A percentile compares a stretch with the other conserved stretches of the same genome.
Evolutionary conservation across 768 basidiomycete species (phyloP).

Genomic region (Calocybe gangraenosa): DNA sequence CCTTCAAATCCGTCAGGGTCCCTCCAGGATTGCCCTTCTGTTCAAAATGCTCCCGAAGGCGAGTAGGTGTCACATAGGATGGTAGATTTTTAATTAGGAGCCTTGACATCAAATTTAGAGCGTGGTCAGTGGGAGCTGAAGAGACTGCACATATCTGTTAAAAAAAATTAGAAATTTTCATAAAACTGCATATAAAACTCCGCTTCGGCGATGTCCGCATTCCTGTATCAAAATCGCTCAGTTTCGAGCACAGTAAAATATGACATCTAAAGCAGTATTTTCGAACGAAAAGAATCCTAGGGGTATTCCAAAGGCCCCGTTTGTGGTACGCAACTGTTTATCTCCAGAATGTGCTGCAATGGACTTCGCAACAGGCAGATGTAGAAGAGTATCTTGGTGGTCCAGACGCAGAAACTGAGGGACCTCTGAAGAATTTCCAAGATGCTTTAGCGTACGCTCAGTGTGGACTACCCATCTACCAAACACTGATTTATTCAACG

Average conservation of each 20-base stretch:
- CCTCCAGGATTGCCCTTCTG: conserved; percentile 56
- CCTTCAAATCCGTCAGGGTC: conserved; percentile 77
- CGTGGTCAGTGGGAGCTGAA: neutral
- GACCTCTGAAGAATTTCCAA: conserved; percentile 75
- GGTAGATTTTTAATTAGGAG: conserved; percentile 84
- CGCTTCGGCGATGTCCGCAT: conserved; percentile 22
- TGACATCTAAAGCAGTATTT: conserved; percentile 17
- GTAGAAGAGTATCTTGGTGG: conserved; percentile 85
- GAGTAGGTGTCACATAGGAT: conserved; percentile 56
- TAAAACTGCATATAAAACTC: conserved; percentile 19
- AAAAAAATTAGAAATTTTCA: conserved; percentile 5
- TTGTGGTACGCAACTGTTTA: conserved; percentile 54
- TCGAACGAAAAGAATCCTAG: conserved; percentile 63
- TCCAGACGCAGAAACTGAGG: conserved; percentile 73
- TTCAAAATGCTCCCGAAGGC: conserved; percentile 66
- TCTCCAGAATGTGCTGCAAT: neutral
- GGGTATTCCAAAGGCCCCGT: conserved; percentile 93
- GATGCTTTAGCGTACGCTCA: conserved; percentile 87
- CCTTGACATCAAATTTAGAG: conserved; percentile 71
- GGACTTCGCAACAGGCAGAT: conserved; percentile 52
- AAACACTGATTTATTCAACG: conserved; percentile 21
- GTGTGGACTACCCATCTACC: conserved; percentile 9
- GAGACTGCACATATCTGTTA: neutral
- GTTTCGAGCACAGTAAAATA: neutral
- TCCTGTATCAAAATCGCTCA: conserved; percentile 1